These are phyloP conservation scores for Ganoderma leucocontextum DNA, from an alignment of 1,284 basidiomycete genomes.

Conservation along the genomic window DNA sequence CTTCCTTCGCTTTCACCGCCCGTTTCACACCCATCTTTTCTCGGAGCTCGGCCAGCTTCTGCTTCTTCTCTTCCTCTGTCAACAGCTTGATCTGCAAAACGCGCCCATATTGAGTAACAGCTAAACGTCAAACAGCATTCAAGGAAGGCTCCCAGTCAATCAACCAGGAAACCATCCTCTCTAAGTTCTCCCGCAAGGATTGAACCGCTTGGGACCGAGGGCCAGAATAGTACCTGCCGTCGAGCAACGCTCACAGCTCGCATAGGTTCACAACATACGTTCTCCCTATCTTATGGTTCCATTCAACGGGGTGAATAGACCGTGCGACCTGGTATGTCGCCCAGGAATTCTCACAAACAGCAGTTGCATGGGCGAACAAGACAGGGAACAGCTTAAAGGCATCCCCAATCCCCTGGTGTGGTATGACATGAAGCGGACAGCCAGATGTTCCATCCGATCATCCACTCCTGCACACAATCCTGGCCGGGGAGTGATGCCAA, in stretches of 20 bases:
- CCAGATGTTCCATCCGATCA: not conserved
- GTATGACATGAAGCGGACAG: not conserved
- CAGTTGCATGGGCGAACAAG: not conserved
- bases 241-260: not conserved
- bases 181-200: not conserved
- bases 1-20: conserved; percentile 71
- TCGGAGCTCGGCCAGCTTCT: conserved; percentile 83
- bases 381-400: not conserved
- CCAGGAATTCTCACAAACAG: not conserved
- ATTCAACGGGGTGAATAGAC: not conserved
- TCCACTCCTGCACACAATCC: not conserved
- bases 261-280: not conserved
- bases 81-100: conserved; percentile 81
- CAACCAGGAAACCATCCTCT: not conserved
- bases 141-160: not conserved
- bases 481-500: no score
- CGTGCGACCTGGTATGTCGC: not conserved
- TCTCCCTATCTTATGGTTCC: not conserved
- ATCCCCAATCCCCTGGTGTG: not conserved
- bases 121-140: not conserved
- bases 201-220: not conserved
- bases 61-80: conserved; percentile 93
- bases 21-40: conserved; percentile 82
- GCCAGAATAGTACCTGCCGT: not conserved
- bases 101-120: not conserved